Base-by-base conservation (phyloP, 2,329 filamentous ascomycete species). In the Rutstroemia sp. region DNA sequence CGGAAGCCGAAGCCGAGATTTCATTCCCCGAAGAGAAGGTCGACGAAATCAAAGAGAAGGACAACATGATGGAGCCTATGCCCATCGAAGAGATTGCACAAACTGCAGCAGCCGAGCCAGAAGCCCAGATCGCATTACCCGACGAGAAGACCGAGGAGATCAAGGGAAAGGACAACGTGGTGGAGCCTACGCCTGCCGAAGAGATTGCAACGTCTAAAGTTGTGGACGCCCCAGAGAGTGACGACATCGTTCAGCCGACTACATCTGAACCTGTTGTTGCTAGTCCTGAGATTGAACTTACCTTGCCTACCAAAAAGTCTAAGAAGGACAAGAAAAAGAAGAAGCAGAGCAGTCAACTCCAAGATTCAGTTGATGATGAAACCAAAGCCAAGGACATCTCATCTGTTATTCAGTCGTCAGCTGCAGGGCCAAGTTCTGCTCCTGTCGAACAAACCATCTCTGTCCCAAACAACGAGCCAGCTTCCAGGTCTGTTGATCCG, bases 261-360 rank as follows among this genome's bases (percentile, higher is more conserved):
- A 19, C 21, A 17, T 44, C 40, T 44, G 19, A 44, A 21, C 40
- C 40, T 44, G 8, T n/a, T 12, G 9, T 21, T 19, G 17, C 21
- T 14, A 19, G 17, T 21, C 40, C 44, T 25, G 44, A 16, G 21
- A 47, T 47, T 23, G 44, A 47, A 47, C 16, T 27, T 8, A 23
- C 44, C 19, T 25, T 23, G 25, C 21, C 44, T 27, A 16, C 8
- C 21, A 47, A 47, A 19, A 47, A 47, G 23, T 58, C 58, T 16
- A 57, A 60, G 48, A 60, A 56, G 59, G 73, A 75, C 19, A 63
- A 58, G 27, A 60, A 42, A 12, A 63, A 58, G 39, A 59, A 48
- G 14, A 40, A 47, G 25, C 54, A 10, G n/a, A 36, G n/a, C 17
- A 42, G 38, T 36, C 25, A 59, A 25, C 16, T 34, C 16, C 54